Evolutionary conservation across 495 filamentous ascomycete species (phyloP).

Genomic region (Penicillium alfredii): DNA sequence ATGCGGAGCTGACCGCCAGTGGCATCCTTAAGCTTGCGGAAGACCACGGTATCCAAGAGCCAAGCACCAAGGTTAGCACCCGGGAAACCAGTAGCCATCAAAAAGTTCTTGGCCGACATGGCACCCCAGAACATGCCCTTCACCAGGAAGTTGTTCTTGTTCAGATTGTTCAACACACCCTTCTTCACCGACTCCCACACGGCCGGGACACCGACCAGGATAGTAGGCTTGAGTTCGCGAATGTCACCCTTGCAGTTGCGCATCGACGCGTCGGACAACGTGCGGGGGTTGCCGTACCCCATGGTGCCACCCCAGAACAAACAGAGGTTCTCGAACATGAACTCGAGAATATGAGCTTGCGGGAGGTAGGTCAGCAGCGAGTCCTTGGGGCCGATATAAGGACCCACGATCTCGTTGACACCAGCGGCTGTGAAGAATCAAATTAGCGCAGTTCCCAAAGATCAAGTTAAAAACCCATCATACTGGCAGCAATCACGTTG

Average conservation of each 20-base stretch:
- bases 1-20: conserved; percentile 77
- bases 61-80: conserved; percentile 56
- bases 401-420: conserved; percentile 77
- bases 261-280: conserved; percentile 82
- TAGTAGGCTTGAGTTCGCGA: conserved; percentile 82
- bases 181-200: conserved; percentile 99
- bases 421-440: conserved; percentile 64
- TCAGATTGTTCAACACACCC: conserved; percentile 83
- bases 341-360: conserved; percentile 92
- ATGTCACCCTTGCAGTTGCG: conserved; percentile 96
- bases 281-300: conserved; percentile 95
- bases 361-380: conserved; percentile 87
- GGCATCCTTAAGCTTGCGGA: conserved; percentile 88
- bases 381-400: conserved; percentile 81
- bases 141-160: conserved; percentile 63
- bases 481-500: conserved; percentile 83
- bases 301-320: conserved; percentile 94
- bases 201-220: conserved; percentile 91
- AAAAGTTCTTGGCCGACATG: conserved; percentile 72
- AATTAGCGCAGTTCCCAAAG: too few relatives aligned
- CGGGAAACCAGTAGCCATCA: conserved; percentile 71
- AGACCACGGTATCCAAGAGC: conserved; percentile 70
- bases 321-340: conserved; percentile 91
- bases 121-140: conserved; percentile 92
- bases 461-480: too few relatives aligned